Evolutionary conservation across 768 basidiomycete species (phyloP).

Genomic region (Pisolithus microcarpus): DNA sequence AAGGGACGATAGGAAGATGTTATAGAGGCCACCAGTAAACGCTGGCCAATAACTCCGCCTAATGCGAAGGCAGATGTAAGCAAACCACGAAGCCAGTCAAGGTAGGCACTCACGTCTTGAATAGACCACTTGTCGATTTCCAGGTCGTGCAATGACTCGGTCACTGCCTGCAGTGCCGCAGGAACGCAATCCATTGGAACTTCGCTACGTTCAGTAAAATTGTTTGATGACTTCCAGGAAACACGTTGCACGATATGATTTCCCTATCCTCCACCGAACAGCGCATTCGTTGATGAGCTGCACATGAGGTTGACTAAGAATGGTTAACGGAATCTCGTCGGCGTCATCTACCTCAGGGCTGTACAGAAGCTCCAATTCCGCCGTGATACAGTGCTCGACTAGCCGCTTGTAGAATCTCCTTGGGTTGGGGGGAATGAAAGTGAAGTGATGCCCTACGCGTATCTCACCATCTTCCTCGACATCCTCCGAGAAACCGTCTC

Average conservation of each 20-base stretch:
- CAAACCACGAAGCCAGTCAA: neutral
- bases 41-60: conserved; percentile 64
- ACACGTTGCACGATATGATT: conserved; percentile 66
- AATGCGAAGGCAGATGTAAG: conserved; percentile 1
- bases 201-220: conserved; percentile 80
- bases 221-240: conserved; percentile 83
- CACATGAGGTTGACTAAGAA: conserved; percentile 71
- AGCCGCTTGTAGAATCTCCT: conserved; percentile 79
- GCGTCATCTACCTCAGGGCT: conserved; percentile 88
- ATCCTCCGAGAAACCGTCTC: conserved; percentile 31
- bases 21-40: conserved; percentile 74
- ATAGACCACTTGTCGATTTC: conserved; percentile 71
- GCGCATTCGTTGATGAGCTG: conserved; percentile 86
- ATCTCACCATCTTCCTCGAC: conserved; percentile 61
- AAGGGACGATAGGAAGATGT: conserved; percentile 75
- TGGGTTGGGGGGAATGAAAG: conserved; percentile 86
- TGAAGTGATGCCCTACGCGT: conserved; percentile 70
- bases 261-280: conserved; percentile 81
- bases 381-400: conserved; percentile 72
- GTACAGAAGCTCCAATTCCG: conserved; percentile 85
- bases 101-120: conserved; percentile 64
- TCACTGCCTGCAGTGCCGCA: conserved; percentile 73
- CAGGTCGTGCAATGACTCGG: conserved; percentile 62
- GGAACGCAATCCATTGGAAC: conserved; percentile 94
- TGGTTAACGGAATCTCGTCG: conserved; percentile 91